Evolutionary conservation across 2,329 filamentous ascomycete genomes (phyloP), one percentile per base, ranked within the genome.

Genomic region (Colletotrichum tabaci): DNA sequence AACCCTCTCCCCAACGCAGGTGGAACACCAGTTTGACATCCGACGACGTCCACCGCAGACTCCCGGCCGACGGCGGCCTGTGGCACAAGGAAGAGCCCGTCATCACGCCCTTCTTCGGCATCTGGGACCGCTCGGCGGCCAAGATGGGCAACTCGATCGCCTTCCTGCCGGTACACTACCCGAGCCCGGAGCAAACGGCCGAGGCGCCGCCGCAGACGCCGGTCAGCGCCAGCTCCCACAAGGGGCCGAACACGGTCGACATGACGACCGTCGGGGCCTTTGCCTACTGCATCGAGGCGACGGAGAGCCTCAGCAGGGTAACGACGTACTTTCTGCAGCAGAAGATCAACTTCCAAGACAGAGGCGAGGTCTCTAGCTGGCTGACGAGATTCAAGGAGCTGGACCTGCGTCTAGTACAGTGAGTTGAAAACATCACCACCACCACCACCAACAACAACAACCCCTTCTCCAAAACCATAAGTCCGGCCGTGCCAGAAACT

Each of bases 331-430:
- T 87, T 57, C 77, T 86, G 0, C 84, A 84, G 56, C 84, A 86
- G 62, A 77, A 77, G 10, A 79, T 86, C 40, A 79, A 86, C 65
- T 77, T 83, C 12, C 72, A 75, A 5, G 79, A 84, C 63, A 77
- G 80, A 0, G 80, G 83, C 5, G 80, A 85, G 47, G 79, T 85
- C n/a, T 77, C 81, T 5, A 79, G 80, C 47, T 86, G 83, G 85
- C 76, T 86, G 3, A 84, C 80, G 6, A 75, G 84, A 9, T 87
- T 87, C 76, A 87, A 87, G 47, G 84, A 86, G 69, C 74, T 87
- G 2, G 85, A 87, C 70, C 72, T 86, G 0, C 81, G 84, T 0
- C 77, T 86, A 0, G 82, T 86, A 0, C 83, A 84, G 79, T 80
- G 52, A n/a, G 79, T 73, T 3, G 26, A 3, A 35, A 35, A 35